Conservation (phyloP, 371 early-diverging fungal genomes). For the Sporodiniella umbellata region DNA sequence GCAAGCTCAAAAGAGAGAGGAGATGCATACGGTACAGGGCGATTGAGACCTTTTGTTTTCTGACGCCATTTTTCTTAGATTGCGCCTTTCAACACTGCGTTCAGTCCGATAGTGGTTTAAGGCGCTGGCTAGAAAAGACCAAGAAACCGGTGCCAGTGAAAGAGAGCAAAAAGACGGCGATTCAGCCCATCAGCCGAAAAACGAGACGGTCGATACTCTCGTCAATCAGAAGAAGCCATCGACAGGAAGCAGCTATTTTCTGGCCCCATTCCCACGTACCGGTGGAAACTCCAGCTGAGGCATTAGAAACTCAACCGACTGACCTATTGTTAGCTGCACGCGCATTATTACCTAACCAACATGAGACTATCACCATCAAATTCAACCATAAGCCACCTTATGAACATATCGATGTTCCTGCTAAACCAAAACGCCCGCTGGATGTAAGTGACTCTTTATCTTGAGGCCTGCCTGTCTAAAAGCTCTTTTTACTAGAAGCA, state of each 20-base stretch:
- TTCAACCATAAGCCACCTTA: slow-evolving; percentile 19
- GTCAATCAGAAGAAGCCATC: not conserved
- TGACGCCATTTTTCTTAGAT: slow-evolving; percentile 19
- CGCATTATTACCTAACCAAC: slow-evolving; percentile 30
- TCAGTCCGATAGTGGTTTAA: slow-evolving; percentile 40
- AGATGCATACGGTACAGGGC: slow-evolving; percentile 43
- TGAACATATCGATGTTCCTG: slow-evolving; percentile 40
- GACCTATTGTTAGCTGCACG: slow-evolving; percentile 39
- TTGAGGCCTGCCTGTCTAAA: no score
- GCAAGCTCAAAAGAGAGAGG: slow-evolving; percentile 19
- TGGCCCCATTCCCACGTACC: slow-evolving; percentile 12
- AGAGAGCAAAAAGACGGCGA: slow-evolving; percentile 13
- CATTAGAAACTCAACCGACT: slow-evolving; percentile 10
- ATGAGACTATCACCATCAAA: slow-evolving; percentile 1
- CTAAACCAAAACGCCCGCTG: slow-evolving; percentile 18
- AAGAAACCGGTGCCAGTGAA: slow-evolving; percentile 4
- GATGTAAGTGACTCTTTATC: not conserved
- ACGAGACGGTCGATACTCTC: slow-evolving; percentile 13
- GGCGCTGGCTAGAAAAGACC: slow-evolving; percentile 32
- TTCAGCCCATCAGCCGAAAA: slow-evolving; percentile 5
- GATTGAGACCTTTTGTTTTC: no score
- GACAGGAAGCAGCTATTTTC: slow-evolving; percentile 4
- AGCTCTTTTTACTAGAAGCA: no score
- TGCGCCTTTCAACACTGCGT: slow-evolving; percentile 42
- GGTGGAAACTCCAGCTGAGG: slow-evolving; percentile 10